These are phyloP conservation scores for Platanthera guangdongensis DNA, from an alignment of 106 monocot species.

Conservation along the genomic window DNA sequence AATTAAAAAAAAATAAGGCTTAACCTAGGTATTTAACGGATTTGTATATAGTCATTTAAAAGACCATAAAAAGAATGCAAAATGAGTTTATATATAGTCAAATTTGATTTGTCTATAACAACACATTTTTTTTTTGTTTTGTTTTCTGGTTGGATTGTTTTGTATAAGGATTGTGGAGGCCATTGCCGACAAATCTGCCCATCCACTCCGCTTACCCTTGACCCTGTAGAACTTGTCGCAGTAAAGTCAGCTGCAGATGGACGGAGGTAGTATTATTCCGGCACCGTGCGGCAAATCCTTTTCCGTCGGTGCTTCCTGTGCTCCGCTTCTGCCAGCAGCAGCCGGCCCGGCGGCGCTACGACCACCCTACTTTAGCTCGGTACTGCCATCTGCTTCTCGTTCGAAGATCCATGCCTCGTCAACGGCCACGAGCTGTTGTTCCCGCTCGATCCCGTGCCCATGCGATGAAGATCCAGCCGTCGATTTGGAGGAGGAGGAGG, in stretches of 20 bases:
- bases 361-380: not conserved
- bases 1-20: no score
- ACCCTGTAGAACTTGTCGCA: not conserved
- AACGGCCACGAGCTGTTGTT: not conserved
- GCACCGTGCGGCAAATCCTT: not conserved
- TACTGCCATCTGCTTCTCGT: not conserved
- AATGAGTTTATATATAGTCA: no score
- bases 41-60: no score
- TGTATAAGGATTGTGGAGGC: no score
- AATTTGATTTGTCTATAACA: no score
- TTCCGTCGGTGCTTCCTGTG: not conserved
- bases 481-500: not conserved
- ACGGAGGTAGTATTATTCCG: not conserved
- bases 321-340: not conserved
- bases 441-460: not conserved
- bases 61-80: no score
- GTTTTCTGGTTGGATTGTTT: no score
- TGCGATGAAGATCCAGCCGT: not conserved
- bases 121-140: no score
- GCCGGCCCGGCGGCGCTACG: not conserved
- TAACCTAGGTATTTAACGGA: no score
- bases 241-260: not conserved
- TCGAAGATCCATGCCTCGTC: not conserved
- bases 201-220: not conserved
- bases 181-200: no score